A percentile compares a stretch with the other conserved stretches of the same genome.
Conservation (phyloP, 129 eudicot species). For the Flaveria trinervia region DNA sequence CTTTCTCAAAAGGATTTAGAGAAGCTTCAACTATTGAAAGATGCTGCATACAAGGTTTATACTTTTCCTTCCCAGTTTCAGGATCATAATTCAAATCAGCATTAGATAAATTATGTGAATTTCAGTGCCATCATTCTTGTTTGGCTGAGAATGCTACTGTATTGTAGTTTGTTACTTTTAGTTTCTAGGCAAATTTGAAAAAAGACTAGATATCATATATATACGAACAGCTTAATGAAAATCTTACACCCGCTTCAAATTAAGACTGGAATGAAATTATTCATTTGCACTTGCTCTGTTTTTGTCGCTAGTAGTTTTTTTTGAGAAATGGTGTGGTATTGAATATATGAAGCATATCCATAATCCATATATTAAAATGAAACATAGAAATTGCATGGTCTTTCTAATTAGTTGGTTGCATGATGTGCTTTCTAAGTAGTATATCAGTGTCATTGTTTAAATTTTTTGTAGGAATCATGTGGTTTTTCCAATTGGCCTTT, state of each 20-base stretch:
- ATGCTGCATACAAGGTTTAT: conserved; percentile 86
- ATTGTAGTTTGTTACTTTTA: background rate
- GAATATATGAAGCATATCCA: background rate
- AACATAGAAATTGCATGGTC: background rate
- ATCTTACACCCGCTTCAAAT: background rate
- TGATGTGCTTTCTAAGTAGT: background rate
- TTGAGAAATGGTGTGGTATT: background rate
- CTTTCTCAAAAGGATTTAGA: conserved; percentile 80
- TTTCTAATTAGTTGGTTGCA: conserved; percentile 2
- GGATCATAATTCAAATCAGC: background rate
- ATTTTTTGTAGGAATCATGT: background rate
- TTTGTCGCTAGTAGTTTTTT: background rate
- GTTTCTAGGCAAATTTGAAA: conserved; percentile 1
- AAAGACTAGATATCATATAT: conserved; percentile 8
- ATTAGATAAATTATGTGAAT: conserved; percentile 6
- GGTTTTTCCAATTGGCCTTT: background rate
- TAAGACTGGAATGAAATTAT: background rate
- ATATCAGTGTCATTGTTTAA: background rate
- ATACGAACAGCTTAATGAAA: background rate
- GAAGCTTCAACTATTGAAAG: conserved; percentile 79
- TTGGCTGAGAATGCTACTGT: conserved; percentile 1
- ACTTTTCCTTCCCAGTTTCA: conserved; percentile 14
- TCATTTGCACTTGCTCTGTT: background rate
- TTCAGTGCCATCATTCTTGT: background rate
- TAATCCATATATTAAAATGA: background rate